phyloP scores from a whole-genome alignment of 176 grass and related monocot genomes.

The Eremochloa ophiuroides region DNA sequence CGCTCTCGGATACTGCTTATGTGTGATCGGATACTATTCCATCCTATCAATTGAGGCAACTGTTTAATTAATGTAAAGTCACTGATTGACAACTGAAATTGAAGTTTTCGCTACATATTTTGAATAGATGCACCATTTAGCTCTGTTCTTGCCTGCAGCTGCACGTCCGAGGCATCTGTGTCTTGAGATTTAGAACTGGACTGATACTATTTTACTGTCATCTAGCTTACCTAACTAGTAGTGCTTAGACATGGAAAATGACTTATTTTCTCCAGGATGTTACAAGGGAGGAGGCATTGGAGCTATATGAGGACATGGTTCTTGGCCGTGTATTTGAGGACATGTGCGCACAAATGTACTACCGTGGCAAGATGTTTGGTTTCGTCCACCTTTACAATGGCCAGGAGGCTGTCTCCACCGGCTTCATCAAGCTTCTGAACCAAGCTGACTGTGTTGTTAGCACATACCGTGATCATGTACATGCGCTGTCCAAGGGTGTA shows the following conservation, averaged over 20 bases:
- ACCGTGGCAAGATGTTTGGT: slow-evolving; percentile 97
- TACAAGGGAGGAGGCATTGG: slow-evolving; percentile 63
- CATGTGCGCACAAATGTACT: slow-evolving; percentile 98
- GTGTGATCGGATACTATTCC: not conserved
- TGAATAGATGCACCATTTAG: not conserved
- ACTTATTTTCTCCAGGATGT: slow-evolving; percentile 39
- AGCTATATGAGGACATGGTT: slow-evolving; percentile 86
- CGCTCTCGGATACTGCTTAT: not conserved
- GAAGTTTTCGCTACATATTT: not conserved
- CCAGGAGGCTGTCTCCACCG: slow-evolving; percentile 94
- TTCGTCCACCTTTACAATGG: slow-evolving; percentile 97
- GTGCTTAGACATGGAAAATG: not conserved
- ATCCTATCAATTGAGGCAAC: not conserved
- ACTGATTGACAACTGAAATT: not conserved
- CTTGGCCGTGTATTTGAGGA: slow-evolving; percentile 85
- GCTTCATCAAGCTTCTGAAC: slow-evolving; percentile 89
- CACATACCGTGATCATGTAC: slow-evolving; percentile 94
- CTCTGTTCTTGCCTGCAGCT: not conserved
- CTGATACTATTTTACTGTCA: not conserved
- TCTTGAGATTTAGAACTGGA: not conserved
- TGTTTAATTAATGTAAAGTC: not conserved
- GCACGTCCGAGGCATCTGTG: not conserved
- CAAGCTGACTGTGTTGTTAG: slow-evolving; percentile 78
- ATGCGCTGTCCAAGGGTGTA: slow-evolving; percentile 82
- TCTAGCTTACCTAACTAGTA: not conserved